phyloP scores from a whole-genome alignment of 192 early-diverging fungal genomes.

The Coemansia sp. region DNA sequence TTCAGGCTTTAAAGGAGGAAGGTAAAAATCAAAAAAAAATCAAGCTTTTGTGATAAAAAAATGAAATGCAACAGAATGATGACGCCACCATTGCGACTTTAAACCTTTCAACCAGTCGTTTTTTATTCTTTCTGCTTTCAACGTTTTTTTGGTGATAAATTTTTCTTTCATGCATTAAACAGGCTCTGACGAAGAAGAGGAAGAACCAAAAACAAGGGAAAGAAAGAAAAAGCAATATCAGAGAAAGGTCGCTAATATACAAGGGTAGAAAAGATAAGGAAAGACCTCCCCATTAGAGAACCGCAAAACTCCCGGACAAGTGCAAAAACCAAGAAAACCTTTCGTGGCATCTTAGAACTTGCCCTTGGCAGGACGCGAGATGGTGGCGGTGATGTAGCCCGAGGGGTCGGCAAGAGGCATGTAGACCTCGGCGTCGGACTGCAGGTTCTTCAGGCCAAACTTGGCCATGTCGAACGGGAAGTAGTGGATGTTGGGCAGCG shows the following conservation, averaged over 20 bases:
- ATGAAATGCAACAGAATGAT: neutral
- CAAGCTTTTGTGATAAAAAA: neutral
- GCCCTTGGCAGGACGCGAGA: slow-evolving; percentile 56
- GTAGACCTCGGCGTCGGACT: slow-evolving; percentile 69
- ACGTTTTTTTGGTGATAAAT: neutral
- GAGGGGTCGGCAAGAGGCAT: slow-evolving; percentile 75
- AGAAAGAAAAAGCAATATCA: slow-evolving; percentile 39
- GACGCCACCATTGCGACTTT: neutral
- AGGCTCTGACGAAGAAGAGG: neutral
- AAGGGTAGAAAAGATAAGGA: slow-evolving; percentile 4
- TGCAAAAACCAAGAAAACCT: slow-evolving; percentile 46
- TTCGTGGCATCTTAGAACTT: slow-evolving; percentile 21
- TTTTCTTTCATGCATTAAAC: slow-evolving; percentile 9
- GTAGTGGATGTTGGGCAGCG: slow-evolving; percentile 80
- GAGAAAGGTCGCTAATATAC: slow-evolving; percentile 27
- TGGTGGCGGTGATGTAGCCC: slow-evolving; percentile 72
- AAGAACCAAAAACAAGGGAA: slow-evolving; percentile 9
- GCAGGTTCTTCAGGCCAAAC: slow-evolving; percentile 73
- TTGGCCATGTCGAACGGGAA: slow-evolving; percentile 72
- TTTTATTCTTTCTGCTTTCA: too few relatives aligned
- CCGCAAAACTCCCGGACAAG: neutral
- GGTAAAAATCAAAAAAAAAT: neutral
- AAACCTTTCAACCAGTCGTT: too few relatives aligned
- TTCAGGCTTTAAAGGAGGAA: neutral
- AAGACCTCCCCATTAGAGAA: slow-evolving; percentile 3